phyloP scores from a whole-genome alignment of 2,329 filamentous ascomycete genomes.

The Pseudogymnoascus verrucosus region DNA sequence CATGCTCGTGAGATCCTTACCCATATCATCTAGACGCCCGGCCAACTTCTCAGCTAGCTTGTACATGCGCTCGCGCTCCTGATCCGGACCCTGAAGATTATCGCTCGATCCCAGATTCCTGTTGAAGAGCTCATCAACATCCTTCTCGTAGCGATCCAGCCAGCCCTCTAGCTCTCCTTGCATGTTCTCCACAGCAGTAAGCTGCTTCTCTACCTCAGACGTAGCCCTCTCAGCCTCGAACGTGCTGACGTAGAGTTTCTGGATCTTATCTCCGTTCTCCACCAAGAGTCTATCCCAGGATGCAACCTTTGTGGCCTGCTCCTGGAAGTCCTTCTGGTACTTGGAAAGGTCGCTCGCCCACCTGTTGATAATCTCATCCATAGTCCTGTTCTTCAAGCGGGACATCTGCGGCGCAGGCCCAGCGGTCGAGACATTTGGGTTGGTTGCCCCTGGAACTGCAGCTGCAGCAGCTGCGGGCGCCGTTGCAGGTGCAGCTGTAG shows the following conservation, averaged over 20 bases:
- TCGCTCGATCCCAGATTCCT: constrained; percentile 70
- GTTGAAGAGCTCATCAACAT: constrained; percentile 81
- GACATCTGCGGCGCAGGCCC: constrained; percentile 80
- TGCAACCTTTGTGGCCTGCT: constrained; percentile 78
- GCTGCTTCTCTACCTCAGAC: constrained; percentile 85
- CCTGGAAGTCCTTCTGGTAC: constrained; percentile 94
- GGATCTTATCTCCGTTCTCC: constrained; percentile 90
- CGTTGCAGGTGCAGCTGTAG: constrained; percentile 21
- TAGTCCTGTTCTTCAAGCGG: constrained; percentile 93
- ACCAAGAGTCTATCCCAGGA: constrained; percentile 85
- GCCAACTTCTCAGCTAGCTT: constrained; percentile 91
- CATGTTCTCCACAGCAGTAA: constrained; percentile 81
- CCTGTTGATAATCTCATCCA: constrained; percentile 96
- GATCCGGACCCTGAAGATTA: constrained; percentile 77
- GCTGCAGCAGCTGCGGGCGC: constrained; percentile 17
- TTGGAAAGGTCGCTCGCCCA: constrained; percentile 94
- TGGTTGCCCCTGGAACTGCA: constrained; percentile 15
- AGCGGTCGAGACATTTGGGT: constrained; percentile 63
- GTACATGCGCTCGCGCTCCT: constrained; percentile 92
- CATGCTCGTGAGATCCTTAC: constrained; percentile 87
- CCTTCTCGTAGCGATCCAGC: constrained; percentile 83
- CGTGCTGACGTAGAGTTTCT: constrained; percentile 83
- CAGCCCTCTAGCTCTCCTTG: constrained; percentile 84
- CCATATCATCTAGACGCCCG: constrained; percentile 86
- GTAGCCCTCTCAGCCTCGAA: constrained; percentile 91